Conservation (phyloP, 805 yeast genomes). For the Yamadazyma kitorensis region DNA sequence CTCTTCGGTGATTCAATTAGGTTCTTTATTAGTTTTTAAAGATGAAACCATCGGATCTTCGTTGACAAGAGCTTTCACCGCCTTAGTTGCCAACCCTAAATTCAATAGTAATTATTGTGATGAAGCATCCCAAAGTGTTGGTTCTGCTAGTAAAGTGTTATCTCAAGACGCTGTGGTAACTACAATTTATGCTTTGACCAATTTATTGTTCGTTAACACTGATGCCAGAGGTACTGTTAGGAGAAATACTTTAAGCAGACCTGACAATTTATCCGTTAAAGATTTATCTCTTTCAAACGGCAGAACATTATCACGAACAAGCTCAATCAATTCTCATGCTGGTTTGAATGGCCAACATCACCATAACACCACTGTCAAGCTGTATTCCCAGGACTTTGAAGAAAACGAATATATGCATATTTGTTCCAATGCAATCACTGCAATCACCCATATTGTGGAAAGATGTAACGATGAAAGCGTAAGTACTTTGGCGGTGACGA, state of each 20-base stretch:
- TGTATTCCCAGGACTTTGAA: conserved; percentile 15
- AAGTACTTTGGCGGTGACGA: conserved; percentile 72
- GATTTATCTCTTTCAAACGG: conserved; percentile 9
- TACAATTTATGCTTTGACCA: conserved; percentile 78
- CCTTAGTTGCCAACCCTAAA: conserved; percentile 54
- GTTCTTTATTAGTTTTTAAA: conserved; percentile 49
- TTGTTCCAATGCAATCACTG: conserved; percentile 65
- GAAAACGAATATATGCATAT: conserved; percentile 37
- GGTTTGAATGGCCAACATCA: conserved; percentile 1
- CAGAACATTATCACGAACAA: conserved; percentile 5
- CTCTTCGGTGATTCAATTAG: conserved; percentile 50
- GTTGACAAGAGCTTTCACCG: conserved; percentile 45
- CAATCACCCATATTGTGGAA: conserved; percentile 64
- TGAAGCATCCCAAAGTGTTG: conserved; percentile 55
- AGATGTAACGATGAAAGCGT: conserved; percentile 69
- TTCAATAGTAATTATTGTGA: conserved; percentile 47
- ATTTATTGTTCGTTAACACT: conserved; percentile 59
- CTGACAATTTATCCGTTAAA: conserved; percentile 15
- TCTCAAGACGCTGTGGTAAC: conserved; percentile 83
- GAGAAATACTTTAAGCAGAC: conserved; percentile 28
- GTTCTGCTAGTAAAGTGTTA: conserved; percentile 61
- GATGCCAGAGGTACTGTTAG: conserved; percentile 26
- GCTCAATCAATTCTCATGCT: conserved; percentile 8
- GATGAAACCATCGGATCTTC: conserved; percentile 36
- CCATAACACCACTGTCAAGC: background rate